Base-by-base conservation (phyloP, 805 yeast genomes). In the Cyberlindnera bimundalis region DNA sequence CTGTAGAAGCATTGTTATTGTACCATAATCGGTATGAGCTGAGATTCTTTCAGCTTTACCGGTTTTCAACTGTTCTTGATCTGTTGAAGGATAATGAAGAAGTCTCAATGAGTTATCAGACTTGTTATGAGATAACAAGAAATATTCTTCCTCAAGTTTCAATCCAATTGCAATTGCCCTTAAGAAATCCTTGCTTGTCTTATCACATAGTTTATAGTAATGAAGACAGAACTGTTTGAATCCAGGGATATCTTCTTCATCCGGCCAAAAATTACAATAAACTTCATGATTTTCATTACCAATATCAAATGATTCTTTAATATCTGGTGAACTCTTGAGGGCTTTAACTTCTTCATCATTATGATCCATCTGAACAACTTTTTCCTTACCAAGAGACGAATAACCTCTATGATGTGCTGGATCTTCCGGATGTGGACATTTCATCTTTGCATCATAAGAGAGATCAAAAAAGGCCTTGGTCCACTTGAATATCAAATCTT, bases 351-450 rank as follows among this genome's bases (percentile, higher is more conserved):
- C 47, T 8, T 40, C 42, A 21, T 41, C 40, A 29, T 46, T 52
- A 39, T 50, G 50, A 1, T 53, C 56, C 55, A 52, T 52, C 40
- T 55, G 59, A 17, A 49, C 46, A 12, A 53, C 58, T 20, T 55
- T 55, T 37, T 55, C 58, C 37, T 47, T 48, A 4, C 59, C 57
- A 3, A 55, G 19, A 2, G 40, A 29, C n/a, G 58, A 51, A 47
- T 52, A 55, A 10, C 59, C 59, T 26, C 57, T 39, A 30, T 55
- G 56, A 42, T 55, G 55, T 4, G 48, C 51, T 10, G 54, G 50
- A 29, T 43, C 37, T 5, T 21, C 35, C 15, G 59, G 59, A 33
- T 53, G 59, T 7, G 52, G 42, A 33, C 56, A 50, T 37, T 47
- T 51, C 33, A 27, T 33, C 37, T 54, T 54, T 29, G 42, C 29